Evolutionary conservation across 148 eudicot species (phyloP), one percentile per base, ranked within the genome.

Genomic region (Amaranthus hypochondriacus): DNA sequence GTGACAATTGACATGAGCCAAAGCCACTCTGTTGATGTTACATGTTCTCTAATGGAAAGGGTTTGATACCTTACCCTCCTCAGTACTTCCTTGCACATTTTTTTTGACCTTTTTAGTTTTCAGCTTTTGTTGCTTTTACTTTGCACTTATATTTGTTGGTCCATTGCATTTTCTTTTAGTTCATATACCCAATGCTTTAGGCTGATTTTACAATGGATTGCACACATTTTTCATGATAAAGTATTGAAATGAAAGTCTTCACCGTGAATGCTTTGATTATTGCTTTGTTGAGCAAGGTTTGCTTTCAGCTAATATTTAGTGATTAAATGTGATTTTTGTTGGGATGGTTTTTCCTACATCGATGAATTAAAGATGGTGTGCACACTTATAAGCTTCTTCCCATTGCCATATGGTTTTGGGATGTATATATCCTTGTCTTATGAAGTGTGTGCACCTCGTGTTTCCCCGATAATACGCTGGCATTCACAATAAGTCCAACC

Each of bases 1-100:
- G 53, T 39, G 76, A 10, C 39, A 28, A 15, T 43, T 62, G 72
- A 75, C 39, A 70, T 79, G 82, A 79, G 78, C 77, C 18, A 58
- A 78, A 79, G 78, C 77, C 18, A 58, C 59, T 39, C 72, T 64
- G 82, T 79, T 79, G 72, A 75, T 75, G 60, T 75, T 42, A 75
- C 71, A 50, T 79, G 82, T 39, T 75, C 78, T 56, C 75, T 79
- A 51, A 53, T 75, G 15, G 59, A 70, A 70, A 75, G 78, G 78
- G 82, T 75, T 28, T 75, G 78, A 79, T 79, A 65, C 78, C 70
- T 75, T 65, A 58, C 82, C 57, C 39, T 28, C 39, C 39, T 28
- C 39, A 28, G 39, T 28, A 28, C 39, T 62, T 54, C 56, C 61
- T 56, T 70, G n/a, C 74, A 75, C 67, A 66, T 56, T 71, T 71